Evolutionary conservation across 225 moss, liverwort and hornwort species (phyloP), one percentile per base, ranked within the genome.

Genomic region (Antitrichia curtipendula): DNA sequence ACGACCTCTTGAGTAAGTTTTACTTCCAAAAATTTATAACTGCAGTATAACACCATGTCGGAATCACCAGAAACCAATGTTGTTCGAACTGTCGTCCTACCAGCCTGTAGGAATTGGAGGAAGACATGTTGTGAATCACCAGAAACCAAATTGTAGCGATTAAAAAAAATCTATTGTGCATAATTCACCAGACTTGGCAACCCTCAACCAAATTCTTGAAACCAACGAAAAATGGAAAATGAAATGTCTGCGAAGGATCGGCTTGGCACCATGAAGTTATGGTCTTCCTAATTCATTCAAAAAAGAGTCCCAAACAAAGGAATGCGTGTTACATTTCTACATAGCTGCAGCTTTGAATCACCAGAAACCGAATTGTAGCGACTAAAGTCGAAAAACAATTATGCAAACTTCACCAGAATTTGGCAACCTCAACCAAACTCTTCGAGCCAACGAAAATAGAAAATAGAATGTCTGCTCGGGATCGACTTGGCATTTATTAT

Each of bases 1-100:
- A 94, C 45, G 97, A 97, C 82, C 94, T 98, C 65, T 86, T 98
- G 54, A 96, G 97, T 98, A 90, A 81, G 86, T 72, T n/a, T n/a
- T 54, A 9, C 10, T 69, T 83, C 20, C 28, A 12, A 28, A 54
- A 4, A 13, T 41, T 28, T 41, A 13, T 5, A 41, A 57, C 13
- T 79, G 6, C 8, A 57, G 59, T 20, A 3, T 24, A 8, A 79
- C 20, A 6, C 38, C 13, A 24, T 10, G 38, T 38, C 38, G 3
- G 20, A 38, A 82, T 38, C 66, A 9, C n/a, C 18, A 66, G 2
- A 28, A 52, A 82, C 27, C 13, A 8, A n/a, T n/a, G n/a, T n/a
- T n/a, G n/a, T n/a, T n/a, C n/a, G n/a, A n/a, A n/a, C n/a, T n/a
- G n/a, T n/a, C n/a, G n/a, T n/a, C n/a, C n/a, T n/a, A 13, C 52